These are phyloP conservation scores for Eudorina sp. DNA, from an alignment of 139 green algal species.

Conservation along the genomic window DNA sequence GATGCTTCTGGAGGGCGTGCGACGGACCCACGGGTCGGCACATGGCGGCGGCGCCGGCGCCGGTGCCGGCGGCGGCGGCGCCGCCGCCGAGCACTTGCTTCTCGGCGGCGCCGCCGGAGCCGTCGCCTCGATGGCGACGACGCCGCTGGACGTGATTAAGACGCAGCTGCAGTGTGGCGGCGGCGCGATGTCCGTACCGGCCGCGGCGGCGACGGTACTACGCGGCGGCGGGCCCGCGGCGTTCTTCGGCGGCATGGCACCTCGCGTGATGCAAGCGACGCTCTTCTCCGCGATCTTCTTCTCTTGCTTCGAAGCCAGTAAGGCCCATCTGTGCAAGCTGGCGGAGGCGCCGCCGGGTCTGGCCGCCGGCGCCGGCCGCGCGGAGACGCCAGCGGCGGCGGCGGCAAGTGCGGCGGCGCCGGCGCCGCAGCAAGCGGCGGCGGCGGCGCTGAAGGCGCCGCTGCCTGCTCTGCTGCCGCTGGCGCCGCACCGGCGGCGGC, in stretches of 20 bases:
- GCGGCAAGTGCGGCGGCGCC: background rate
- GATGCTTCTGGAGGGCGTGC: slow-evolving; percentile 8
- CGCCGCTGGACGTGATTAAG: slow-evolving; percentile 85
- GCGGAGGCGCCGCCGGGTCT: too few species aligned
- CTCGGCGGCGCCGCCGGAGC: slow-evolving; percentile 78
- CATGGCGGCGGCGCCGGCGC: background rate
- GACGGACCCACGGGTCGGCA: too few species aligned
- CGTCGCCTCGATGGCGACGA: slow-evolving; percentile 74
- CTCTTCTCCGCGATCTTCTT: slow-evolving; percentile 84
- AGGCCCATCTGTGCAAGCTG: background rate
- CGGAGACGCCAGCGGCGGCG: background rate
- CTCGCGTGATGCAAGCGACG: slow-evolving; percentile 74
- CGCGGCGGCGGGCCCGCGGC: slow-evolving; percentile 47
- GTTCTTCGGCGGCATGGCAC: slow-evolving; percentile 65
- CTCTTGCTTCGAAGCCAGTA: slow-evolving; percentile 71
- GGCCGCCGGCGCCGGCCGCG: background rate
- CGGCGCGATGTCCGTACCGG: background rate
- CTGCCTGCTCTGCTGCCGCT: background rate
- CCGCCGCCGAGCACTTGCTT: background rate
- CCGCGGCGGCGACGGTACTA: slow-evolving; percentile 3
- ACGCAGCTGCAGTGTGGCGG: slow-evolving; percentile 81
- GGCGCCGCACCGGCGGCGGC: background rate
- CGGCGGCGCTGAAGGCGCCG: background rate
- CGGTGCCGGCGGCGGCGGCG: slow-evolving; percentile 6
- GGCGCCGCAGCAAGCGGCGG: background rate